Base-by-base conservation (phyloP, 2,329 filamentous ascomycete species). In the Tolypocladium guangdongense region DNA sequence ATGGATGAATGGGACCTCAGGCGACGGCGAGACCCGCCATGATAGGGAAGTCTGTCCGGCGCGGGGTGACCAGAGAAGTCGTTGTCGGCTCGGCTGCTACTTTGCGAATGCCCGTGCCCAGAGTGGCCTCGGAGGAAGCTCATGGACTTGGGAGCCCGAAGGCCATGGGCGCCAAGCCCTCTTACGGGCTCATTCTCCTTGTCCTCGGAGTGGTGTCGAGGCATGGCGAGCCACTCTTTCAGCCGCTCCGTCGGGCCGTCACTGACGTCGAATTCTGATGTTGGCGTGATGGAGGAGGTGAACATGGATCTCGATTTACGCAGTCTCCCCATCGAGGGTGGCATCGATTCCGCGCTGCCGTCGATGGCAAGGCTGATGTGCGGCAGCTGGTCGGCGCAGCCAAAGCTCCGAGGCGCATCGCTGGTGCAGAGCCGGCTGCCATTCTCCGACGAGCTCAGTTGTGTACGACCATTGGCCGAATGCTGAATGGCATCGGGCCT, bases 251-350 rank as follows among this genome's bases (percentile, higher is more conserved):
- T 41, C 24, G 55, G 49, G 12, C 33, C 51, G 2, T 51, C 41
- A 39, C 49, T 51, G 18, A 38, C 27, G 11, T 48, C 53, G 22
- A 52, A 53, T 1, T 38, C 56, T 43, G 51, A 50, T 54, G 20
- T 56, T 47, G 43, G 59, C 56, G 35, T 54, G 52, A 24, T 60
- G 54, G 68, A 67, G 2, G 67, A 63, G 12, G 68, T 66, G 56
- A 78, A 72, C 76, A 82, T 77, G 0, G 81, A 83, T 54, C 70
- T 76, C 1, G 80, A 80, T 59, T 76, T 80, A 45, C 78, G 77
- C 43, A 83, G 64, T 32, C 69, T 73, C 48, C 74, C 71, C 58
- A 73, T 77, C 0, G 77, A 77, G 2, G 73, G 74, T 16, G 74
- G 72, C 33, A 69, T 68, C 3, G 77, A 78, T 1, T 69, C 71